A percentile compares a stretch with the other conserved stretches of the same genome.
phyloP scores from a whole-genome alignment of 1,284 basidiomycete species.

The Microbotryum scabiosae region DNA sequence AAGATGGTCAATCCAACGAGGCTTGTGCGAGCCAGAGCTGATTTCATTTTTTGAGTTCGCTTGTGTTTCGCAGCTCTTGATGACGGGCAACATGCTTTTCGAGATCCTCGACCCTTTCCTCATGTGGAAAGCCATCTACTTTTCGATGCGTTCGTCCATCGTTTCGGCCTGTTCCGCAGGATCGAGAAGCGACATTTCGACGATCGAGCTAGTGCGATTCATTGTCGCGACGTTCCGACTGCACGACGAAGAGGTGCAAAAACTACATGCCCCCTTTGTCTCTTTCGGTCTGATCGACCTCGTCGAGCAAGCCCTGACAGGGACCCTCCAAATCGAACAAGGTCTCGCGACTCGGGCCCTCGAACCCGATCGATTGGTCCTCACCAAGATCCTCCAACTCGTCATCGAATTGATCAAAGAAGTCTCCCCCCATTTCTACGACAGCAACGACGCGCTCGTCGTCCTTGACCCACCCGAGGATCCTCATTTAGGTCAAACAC shows the following conservation, averaged over 20 bases:
- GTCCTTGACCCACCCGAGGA: not conserved
- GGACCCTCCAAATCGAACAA: conserved; percentile 5
- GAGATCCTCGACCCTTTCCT: conserved; percentile 85
- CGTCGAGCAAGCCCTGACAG: conserved; percentile 40
- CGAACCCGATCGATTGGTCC: not conserved
- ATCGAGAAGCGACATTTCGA: conserved; percentile 24
- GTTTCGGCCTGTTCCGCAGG: conserved; percentile 32
- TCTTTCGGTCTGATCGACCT: conserved; percentile 58
- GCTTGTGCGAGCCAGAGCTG: not conserved
- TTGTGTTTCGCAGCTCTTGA: conserved; percentile 50
- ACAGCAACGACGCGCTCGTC: not conserved
- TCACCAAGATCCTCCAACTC: conserved; percentile 7
- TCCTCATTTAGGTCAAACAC: conserved; percentile 3
- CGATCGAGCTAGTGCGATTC: conserved; percentile 41
- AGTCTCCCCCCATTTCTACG: conserved; percentile 21
- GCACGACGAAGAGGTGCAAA: conserved; percentile 46
- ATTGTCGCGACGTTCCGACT: conserved; percentile 43
- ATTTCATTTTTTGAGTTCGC: not conserved
- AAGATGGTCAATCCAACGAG: conserved; percentile 24
- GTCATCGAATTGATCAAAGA: conserved; percentile 18
- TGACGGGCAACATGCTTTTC: conserved; percentile 82
- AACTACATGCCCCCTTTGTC: conserved; percentile 68
- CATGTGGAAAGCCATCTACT: conserved; percentile 70
- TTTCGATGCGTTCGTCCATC: conserved; percentile 41
- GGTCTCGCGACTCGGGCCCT: conserved; percentile 5